Evolutionary conservation across 2,329 filamentous ascomycete species (phyloP), one percentile per base, ranked within the genome.

Genomic region (Colletotrichum cereale): DNA sequence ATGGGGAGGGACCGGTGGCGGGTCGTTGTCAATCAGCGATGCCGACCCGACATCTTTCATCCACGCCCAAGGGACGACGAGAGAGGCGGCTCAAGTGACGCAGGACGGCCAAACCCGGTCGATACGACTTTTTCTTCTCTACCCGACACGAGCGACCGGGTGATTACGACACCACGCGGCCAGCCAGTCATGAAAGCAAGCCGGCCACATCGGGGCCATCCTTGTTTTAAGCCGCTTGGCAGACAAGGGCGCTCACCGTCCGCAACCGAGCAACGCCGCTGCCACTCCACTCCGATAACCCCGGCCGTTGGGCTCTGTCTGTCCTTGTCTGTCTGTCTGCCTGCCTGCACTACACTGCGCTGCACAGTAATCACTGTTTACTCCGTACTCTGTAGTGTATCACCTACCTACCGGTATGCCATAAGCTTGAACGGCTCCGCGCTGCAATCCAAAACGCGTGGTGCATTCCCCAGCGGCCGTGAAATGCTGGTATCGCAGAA

Each of bases 201-300:
- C 52, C 67, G 64, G 57, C 36, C 52, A 44, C 21, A 58, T 67
- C 38, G 57, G 68, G 68, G 57, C 34, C 57, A 67, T 68, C 68
- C 68, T 62, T 71, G 68, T 66, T 67, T 71, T 63, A 21, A 67
- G 64, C 64, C 68, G 68, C 68, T 71, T 71, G 68, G 68, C 68
- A 65, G n/a, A 63, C 64, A 67, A 63, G 68, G 68, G 62, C 48
- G 53, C 36, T 67, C 34, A 71, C 64, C 63, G 60, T 38, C 34
- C 52, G 56, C 29, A 57, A 44, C 68, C 56, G 68, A 71, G 63
- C 68, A 67, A 57, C 48, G 42, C 60, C 18, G 44, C 18, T 52
- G 21, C 5, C 18, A 57, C 31, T 5, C 42, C 42, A 44, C 42
- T 21, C 42, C 42, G 21, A 16, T 42, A 24, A 12, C 56, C 56